Evolutionary conservation across 169 alveolate species (phyloP).

Genomic region (Sarcocystis neurona): DNA sequence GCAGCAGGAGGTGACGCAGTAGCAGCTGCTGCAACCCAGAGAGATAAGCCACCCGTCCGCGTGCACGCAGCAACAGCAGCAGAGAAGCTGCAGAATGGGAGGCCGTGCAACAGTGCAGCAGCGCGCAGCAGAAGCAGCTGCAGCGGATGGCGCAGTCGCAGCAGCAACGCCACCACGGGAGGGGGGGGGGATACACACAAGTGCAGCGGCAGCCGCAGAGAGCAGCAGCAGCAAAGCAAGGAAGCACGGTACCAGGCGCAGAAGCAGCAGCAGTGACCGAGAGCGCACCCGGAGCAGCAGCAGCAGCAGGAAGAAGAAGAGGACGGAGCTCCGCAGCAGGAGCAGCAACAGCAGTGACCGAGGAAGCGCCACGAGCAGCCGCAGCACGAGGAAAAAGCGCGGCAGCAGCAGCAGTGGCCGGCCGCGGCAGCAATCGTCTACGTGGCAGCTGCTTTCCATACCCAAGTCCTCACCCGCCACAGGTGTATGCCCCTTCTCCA

Average conservation of each 20-base stretch:
- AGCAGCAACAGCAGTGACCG: conserved; percentile 14
- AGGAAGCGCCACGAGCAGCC: neutral
- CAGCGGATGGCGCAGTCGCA: neutral
- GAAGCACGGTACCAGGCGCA: neutral
- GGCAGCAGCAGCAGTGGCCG: neutral
- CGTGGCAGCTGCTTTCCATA: too few species aligned
- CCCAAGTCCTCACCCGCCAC: too few species aligned
- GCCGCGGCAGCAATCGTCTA: too few species aligned
- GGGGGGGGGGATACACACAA: neutral
- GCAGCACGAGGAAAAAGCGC: neutral
- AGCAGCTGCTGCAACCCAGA: neutral
- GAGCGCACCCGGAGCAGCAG: neutral
- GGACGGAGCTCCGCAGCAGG: neutral
- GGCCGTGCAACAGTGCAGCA: neutral
- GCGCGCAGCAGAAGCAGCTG: neutral
- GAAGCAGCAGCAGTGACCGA: neutral
- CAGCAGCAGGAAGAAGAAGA: conserved; percentile 18
- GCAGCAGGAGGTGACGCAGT: neutral
- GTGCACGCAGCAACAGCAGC: neutral
- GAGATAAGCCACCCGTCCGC: neutral
- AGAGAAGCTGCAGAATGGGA: neutral
- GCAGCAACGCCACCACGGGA: neutral
- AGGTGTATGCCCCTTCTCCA: too few species aligned
- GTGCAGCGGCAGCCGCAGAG: too few species aligned
- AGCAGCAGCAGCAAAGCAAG: neutral